Evolutionary conservation across 2,329 filamentous ascomycete species (phyloP).

Genomic region (Calonectria pteridis): DNA sequence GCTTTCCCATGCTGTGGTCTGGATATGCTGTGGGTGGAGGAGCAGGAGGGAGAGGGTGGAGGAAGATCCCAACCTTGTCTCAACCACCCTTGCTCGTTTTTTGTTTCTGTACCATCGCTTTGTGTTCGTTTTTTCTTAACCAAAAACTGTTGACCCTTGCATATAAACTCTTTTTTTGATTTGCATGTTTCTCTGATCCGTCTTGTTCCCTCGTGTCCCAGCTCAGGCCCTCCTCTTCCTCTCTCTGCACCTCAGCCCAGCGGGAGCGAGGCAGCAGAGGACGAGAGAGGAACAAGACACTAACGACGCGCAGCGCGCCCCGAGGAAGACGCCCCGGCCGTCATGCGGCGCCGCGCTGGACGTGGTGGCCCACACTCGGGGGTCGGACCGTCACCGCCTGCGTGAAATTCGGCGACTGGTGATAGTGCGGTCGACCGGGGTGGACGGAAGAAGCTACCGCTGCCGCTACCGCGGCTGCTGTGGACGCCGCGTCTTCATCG

Average conservation of each 20-base stretch:
- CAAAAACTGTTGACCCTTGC: not conserved
- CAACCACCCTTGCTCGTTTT: not conserved
- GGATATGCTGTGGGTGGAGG: not conserved
- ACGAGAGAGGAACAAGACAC: not conserved
- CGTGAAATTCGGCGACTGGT: constrained; percentile 33
- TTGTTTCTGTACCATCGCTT: not conserved
- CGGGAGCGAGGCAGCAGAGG: not conserved
- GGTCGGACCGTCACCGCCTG: constrained; percentile 16
- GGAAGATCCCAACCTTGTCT: not conserved
- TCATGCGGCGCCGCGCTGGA: constrained; percentile 1
- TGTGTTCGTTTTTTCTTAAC: not conserved
- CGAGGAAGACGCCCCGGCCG: not conserved
- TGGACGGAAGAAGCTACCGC: constrained; percentile 18
- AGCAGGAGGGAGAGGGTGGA: not conserved
- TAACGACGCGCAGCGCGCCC: not conserved
- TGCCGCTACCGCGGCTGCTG: constrained; percentile 22
- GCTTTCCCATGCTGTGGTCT: not conserved
- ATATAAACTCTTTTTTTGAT: not conserved
- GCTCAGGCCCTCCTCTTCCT: not conserved
- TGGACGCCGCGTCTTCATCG: constrained; percentile 24
- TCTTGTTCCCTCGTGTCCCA: not conserved
- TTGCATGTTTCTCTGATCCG: not conserved
- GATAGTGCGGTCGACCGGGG: constrained; percentile 31
- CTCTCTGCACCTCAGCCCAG: not conserved
- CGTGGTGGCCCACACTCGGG: constrained; percentile 14